Base-by-base conservation (phyloP, 2,329 filamentous ascomycete species). In the Stachybotrys elegans region DNA sequence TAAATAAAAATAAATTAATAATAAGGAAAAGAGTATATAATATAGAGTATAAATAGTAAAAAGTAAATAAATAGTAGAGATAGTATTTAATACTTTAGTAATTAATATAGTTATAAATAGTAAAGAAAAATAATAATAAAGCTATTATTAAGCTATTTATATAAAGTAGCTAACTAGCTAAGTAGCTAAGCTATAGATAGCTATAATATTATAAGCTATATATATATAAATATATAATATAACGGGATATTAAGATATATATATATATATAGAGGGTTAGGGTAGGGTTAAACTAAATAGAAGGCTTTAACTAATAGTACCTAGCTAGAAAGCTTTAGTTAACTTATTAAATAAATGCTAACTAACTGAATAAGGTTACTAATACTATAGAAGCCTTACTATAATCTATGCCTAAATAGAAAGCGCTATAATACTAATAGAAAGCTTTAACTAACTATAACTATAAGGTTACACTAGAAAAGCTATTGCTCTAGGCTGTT, bases 281-380 rank as follows among this genome's bases (percentile, higher is more conserved):
- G n/a, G n/a, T n/a, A n/a, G n/a, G n/a, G n/a, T n/a, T n/a, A n/a
- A n/a, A n/a, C n/a, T n/a, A n/a, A n/a, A n/a, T n/a, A n/a, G n/a
- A n/a, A n/a, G n/a, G n/a, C n/a, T n/a, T n/a, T n/a, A n/a, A n/a
- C n/a, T n/a, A n/a, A n/a, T n/a, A n/a, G n/a, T n/a, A n/a, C n/a
- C n/a, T n/a, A n/a, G n/a, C n/a, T n/a, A n/a, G n/a, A n/a, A n/a
- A n/a, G n/a, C n/a, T n/a, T n/a, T n/a, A n/a, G n/a, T n/a, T n/a
- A n/a, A n/a, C n/a, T n/a, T n/a, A n/a, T n/a, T n/a, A n/a, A n/a
- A n/a, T n/a, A n/a, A n/a, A n/a, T n/a, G n/a, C n/a, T n/a, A n/a
- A n/a, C n/a, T n/a, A n/a, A n/a, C n/a, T n/a, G n/a, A n/a, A 43
- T 42, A 23, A 42, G 20, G 22, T 22, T 36, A 40, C 35, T 27